Percentiles rank a stretch among this genome's conserved stretches.
These are phyloP conservation scores for Leccinum arenicola DNA, from an alignment of 768 basidiomycete species.

Conservation along the genomic window DNA sequence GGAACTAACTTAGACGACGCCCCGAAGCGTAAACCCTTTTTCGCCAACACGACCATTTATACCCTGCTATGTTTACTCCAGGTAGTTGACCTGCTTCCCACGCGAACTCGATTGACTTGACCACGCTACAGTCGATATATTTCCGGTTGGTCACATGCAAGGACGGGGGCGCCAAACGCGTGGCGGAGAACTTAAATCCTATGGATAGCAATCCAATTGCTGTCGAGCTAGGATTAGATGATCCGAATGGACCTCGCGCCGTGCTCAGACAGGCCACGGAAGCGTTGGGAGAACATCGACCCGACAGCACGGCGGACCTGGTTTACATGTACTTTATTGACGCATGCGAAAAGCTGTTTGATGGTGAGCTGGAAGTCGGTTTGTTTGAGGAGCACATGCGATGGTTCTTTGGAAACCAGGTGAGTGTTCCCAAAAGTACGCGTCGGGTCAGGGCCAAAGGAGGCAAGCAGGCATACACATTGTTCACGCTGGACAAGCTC, in stretches of 20 bases:
- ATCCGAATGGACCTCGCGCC: conserved; percentile 71
- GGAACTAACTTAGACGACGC: conserved; percentile 27
- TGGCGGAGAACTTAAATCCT: conserved; percentile 62
- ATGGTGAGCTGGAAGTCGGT: conserved; percentile 87
- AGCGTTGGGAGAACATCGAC: conserved; percentile 48
- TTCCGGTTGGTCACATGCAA: conserved; percentile 85
- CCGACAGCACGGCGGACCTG: conserved; percentile 52
- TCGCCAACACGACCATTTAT: conserved; percentile 92
- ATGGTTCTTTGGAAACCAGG: conserved; percentile 89
- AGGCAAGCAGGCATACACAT: conserved; percentile 72
- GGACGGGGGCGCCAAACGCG: conserved; percentile 68
- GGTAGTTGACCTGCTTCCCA: conserved; percentile 39
- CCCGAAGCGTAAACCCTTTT: conserved; percentile 60
- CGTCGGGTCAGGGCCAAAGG: conserved; percentile 6
- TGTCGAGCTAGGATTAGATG: conserved; percentile 80
- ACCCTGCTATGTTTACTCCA: conserved; percentile 85
- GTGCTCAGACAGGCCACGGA: conserved; percentile 65
- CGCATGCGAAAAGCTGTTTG: conserved; percentile 91
- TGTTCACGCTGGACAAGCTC: conserved; percentile 94
- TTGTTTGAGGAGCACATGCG: conserved; percentile 95
- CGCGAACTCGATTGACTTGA: conserved; percentile 5
- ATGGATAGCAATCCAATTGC: conserved; percentile 79
- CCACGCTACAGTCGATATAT: conserved; percentile 71
- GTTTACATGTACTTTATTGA: conserved; percentile 88
- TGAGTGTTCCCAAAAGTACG: conserved; percentile 29